These are phyloP conservation scores for Pseudohyphozyma bogoriensis DNA, from an alignment of 768 basidiomycete species.

Conservation along the genomic window DNA sequence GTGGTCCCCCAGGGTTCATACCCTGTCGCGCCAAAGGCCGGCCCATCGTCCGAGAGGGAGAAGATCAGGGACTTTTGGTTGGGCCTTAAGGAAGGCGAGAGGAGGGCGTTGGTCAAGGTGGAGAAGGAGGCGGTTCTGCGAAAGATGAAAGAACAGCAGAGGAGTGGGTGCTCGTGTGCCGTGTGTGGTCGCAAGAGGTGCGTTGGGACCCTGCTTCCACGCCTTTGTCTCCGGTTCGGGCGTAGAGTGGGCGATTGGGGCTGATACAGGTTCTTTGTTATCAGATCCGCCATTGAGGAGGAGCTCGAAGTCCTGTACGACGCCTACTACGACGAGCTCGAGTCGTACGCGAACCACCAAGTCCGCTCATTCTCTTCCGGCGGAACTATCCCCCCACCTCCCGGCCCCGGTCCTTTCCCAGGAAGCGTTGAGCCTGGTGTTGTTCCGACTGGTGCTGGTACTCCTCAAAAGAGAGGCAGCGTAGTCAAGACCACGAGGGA, in stretches of 20 bases:
- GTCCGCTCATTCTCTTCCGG: constrained; percentile 80
- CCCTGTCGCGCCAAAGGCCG: constrained; percentile 21
- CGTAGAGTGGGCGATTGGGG: constrained; percentile 5
- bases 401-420: constrained; percentile 94
- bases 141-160: constrained; percentile 99
- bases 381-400: constrained; percentile 78
- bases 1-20: background rate
- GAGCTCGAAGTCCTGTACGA: constrained; percentile 99
- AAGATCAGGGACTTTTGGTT: constrained; percentile 98
- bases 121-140: constrained; percentile 95
- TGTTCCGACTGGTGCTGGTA: background rate
- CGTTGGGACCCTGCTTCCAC: too few species aligned
- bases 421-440: constrained; percentile 75
- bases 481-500: constrained; percentile 24
- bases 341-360: constrained; percentile 97
- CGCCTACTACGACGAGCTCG: constrained; percentile 99
- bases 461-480: constrained; percentile 30
- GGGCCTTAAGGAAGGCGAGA: constrained; percentile 77
- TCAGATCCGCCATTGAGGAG: constrained; percentile 95
- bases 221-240: background rate
- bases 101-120: constrained; percentile 83
- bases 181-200: constrained; percentile 95
- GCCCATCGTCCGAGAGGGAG: constrained; percentile 57
- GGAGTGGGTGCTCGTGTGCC: constrained; percentile 88
- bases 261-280: constrained; percentile 6